phyloP scores from a whole-genome alignment of 768 basidiomycete species.

The Lactifluus echinatus region DNA sequence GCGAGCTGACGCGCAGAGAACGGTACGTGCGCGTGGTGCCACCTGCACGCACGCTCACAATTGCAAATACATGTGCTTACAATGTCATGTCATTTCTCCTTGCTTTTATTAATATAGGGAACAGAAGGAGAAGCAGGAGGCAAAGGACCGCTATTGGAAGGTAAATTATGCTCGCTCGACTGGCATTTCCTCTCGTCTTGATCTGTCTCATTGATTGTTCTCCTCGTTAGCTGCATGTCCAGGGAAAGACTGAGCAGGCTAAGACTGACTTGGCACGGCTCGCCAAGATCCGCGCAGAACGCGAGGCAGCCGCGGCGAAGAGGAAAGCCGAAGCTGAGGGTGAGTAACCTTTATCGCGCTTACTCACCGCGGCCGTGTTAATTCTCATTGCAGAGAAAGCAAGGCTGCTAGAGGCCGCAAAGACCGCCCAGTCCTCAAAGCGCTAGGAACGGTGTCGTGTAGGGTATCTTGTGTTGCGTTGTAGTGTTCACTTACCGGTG shows the following conservation, averaged over 20 bases:
- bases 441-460: slow-evolving; percentile 2
- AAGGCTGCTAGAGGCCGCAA: slow-evolving; percentile 6
- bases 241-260: slow-evolving; percentile 88
- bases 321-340: slow-evolving; percentile 85
- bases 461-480: not conserved
- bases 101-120: slow-evolving; percentile 48
- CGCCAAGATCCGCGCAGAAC: slow-evolving; percentile 76
- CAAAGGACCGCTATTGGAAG: slow-evolving; percentile 84
- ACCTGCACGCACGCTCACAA: not conserved
- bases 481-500: not conserved
- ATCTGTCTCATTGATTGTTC: not conserved
- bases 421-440: slow-evolving; percentile 2
- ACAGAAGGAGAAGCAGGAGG: slow-evolving; percentile 86
- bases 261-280: slow-evolving; percentile 83
- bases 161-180: slow-evolving; percentile 29
- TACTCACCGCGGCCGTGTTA: not conserved
- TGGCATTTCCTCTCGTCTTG: not conserved
- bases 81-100: not conserved
- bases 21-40: slow-evolving; percentile 34
- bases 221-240: slow-evolving; percentile 46
- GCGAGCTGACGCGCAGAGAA: slow-evolving; percentile 56
- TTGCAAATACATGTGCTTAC: not conserved
- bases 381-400: not conserved
- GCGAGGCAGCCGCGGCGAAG: slow-evolving; percentile 82
- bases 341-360: not conserved